phyloP scores from a whole-genome alignment of 495 filamentous ascomycete genomes.

The Neurospora terricola region DNA sequence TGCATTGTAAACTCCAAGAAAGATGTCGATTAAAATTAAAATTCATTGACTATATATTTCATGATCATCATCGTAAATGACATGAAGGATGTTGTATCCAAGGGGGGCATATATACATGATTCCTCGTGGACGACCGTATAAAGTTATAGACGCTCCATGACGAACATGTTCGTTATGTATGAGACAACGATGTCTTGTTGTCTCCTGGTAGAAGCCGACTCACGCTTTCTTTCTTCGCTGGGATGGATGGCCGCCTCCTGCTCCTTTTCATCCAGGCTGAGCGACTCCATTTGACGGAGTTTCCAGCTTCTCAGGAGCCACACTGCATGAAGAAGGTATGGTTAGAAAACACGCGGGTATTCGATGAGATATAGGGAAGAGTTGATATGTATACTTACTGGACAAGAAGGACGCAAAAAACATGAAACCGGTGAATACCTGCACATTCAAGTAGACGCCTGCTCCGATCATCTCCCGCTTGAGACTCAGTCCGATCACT shows the following conservation, averaged over 20 bases:
- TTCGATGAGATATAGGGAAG: background rate
- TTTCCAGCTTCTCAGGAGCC: constrained; percentile 34
- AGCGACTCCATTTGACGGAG: constrained; percentile 27
- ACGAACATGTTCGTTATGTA: constrained; percentile 9
- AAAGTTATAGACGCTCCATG: constrained; percentile 9
- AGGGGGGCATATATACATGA: background rate
- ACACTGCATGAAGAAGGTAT: constrained; percentile 13
- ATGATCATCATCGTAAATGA: background rate
- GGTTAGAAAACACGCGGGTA: background rate
- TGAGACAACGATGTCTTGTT: constrained; percentile 8
- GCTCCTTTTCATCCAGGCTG: constrained; percentile 18
- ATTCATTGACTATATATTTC: background rate
- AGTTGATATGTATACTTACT: constrained; percentile 12
- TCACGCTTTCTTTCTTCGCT: background rate
- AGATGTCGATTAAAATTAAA: background rate
- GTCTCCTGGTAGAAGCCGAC: background rate
- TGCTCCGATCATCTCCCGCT: constrained; percentile 25
- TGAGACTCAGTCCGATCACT: constrained; percentile 61
- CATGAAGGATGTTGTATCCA: background rate
- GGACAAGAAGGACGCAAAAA: constrained; percentile 28
- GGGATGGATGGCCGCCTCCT: constrained; percentile 13
- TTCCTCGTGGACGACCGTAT: background rate
- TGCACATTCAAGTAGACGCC: constrained; percentile 33
- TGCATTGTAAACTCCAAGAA: background rate
- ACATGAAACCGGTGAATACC: constrained; percentile 29